These are phyloP conservation scores for Setomelanomma holmii DNA, from an alignment of 2,329 filamentous ascomycete genomes.

Conservation along the genomic window DNA sequence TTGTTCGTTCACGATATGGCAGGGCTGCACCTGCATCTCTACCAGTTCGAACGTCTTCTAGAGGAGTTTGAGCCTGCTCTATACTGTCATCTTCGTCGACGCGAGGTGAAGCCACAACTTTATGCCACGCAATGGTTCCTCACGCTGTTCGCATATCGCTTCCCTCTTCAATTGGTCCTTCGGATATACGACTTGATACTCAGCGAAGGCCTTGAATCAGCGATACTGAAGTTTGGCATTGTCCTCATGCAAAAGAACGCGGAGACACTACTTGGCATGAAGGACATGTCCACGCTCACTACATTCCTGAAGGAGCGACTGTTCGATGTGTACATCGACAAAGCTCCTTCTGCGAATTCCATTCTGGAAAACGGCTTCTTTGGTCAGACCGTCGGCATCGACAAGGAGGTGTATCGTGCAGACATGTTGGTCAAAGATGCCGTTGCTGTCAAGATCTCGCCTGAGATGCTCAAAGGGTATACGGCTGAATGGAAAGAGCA, in stretches of 20 bases:
- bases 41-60: conserved; percentile 91
- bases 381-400: conserved; percentile 84
- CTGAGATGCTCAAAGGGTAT: conserved; percentile 81
- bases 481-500: conserved; percentile 92
- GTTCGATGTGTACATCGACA: conserved; percentile 97
- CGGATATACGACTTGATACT: conserved; percentile 96
- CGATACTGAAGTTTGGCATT: conserved; percentile 92
- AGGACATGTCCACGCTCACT: conserved; percentile 89
- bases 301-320: conserved; percentile 91
- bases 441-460: conserved; percentile 83
- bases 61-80: conserved; percentile 94
- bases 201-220: conserved; percentile 84
- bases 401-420: conserved; percentile 95
- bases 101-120: conserved; percentile 85
- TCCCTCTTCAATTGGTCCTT: conserved; percentile 92
- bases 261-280: conserved; percentile 76
- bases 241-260: conserved; percentile 97
- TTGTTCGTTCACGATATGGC: conserved; percentile 97
- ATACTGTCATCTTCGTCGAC: conserved; percentile 90
- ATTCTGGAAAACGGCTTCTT: conserved; percentile 98
- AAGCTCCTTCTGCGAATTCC: conserved; percentile 87
- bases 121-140: conserved; percentile 99
- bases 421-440: conserved; percentile 94
- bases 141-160: conserved; percentile 97
- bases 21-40: conserved; percentile 88